phyloP scores from a whole-genome alignment of 164 flowering plant genomes.

The Taxillus chinensis region DNA sequence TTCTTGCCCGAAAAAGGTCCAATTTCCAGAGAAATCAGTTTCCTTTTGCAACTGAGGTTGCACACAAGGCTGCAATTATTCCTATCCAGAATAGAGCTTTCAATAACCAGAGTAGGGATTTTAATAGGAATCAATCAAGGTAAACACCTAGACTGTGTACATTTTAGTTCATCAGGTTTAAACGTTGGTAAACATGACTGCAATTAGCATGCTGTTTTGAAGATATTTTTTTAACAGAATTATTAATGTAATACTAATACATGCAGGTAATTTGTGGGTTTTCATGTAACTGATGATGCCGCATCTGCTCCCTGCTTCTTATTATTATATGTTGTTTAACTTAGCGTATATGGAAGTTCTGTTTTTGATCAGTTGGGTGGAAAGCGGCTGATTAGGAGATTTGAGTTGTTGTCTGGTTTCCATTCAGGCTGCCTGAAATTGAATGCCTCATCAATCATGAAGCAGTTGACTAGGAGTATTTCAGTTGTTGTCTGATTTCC shows the following conservation, averaged over 20 bases:
- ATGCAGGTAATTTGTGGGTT: constrained; percentile 53
- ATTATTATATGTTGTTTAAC: constrained; percentile 6
- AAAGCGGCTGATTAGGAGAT: constrained; percentile 4
- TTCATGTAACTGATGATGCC: constrained; percentile 15
- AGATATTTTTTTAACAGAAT: background rate
- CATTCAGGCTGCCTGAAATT: background rate
- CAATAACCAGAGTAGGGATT: constrained; percentile 20
- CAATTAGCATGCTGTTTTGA: background rate
- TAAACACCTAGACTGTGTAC: constrained; percentile 10
- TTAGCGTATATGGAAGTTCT: constrained; percentile 4
- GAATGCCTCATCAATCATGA: too few species aligned
- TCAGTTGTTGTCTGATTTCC: too few species aligned
- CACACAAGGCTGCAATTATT: constrained; percentile 61
- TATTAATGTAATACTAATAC: background rate
- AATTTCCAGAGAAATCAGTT: constrained; percentile 68
- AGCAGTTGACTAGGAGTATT: too few species aligned
- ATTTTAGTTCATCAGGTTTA: background rate
- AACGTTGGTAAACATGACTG: background rate
- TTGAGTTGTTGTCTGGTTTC: background rate
- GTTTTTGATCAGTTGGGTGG: constrained; percentile 2
- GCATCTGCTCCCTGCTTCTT: constrained; percentile 16
- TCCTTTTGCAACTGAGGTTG: constrained; percentile 60
- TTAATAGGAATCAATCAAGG: constrained; percentile 58
- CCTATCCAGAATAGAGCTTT: constrained; percentile 45
- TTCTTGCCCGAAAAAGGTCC: constrained; percentile 73